phyloP scores from a whole-genome alignment of 176 grass and related monocot species.

The Carex pumila region DNA sequence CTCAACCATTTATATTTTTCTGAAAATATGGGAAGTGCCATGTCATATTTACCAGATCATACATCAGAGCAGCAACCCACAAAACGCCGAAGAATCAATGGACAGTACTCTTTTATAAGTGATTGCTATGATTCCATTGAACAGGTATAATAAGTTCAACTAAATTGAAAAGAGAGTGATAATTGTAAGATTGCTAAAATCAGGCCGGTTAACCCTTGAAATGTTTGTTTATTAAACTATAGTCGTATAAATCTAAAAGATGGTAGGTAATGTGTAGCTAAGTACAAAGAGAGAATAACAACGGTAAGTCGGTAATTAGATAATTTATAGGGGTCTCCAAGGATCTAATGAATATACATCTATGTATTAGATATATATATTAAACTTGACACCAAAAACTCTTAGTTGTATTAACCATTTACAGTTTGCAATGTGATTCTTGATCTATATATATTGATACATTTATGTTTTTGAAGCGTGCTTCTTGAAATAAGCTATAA shows the following conservation, averaged over 20 bases:
- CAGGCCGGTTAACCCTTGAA: too few relatives aligned
- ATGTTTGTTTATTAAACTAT: neutral
- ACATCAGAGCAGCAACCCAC: neutral
- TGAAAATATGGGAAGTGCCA: conserved; percentile 11
- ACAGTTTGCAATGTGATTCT: neutral
- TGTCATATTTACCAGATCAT: neutral
- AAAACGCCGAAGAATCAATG: neutral
- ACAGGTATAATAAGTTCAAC: neutral
- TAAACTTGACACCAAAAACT: neutral
- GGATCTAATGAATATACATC: too few relatives aligned
- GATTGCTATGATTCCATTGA: conserved; percentile 18
- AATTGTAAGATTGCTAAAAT: neutral
- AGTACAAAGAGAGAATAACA: neutral
- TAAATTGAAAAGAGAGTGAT: neutral
- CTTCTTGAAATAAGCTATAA: neutral
- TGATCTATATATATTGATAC: neutral
- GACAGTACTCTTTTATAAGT: conserved; percentile 5
- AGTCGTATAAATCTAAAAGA: neutral
- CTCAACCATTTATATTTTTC: neutral
- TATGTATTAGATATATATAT: too few relatives aligned
- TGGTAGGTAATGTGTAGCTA: neutral
- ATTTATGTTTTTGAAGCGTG: neutral
- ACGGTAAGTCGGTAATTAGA: neutral
- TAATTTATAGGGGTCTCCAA: too few relatives aligned
- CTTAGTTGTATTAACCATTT: neutral